A percentile compares a stretch with the other conserved stretches of the same genome.
Conservation (phyloP, 2,329 filamentous ascomycete genomes). For the Gaeumannomyces tritici region DNA sequence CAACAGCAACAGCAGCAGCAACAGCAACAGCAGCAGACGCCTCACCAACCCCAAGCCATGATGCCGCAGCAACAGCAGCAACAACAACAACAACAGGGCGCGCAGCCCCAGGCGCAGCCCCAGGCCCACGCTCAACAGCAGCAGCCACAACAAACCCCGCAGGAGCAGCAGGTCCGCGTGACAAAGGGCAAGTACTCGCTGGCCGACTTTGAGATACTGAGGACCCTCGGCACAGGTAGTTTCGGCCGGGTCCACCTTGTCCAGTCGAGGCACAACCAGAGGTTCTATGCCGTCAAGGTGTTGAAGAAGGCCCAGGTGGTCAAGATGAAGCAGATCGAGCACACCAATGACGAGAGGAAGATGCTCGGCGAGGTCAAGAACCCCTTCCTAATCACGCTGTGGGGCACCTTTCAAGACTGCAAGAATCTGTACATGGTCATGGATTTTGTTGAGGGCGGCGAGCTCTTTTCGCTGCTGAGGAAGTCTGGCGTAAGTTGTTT, state of each 20-base stretch:
- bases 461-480: constrained; percentile 87
- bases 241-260: constrained; percentile 95
- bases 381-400: constrained; percentile 93
- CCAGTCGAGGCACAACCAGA: constrained; percentile 95
- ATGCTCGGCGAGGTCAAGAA: constrained; percentile 98
- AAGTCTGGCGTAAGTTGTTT: constrained; percentile 71
- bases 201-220: constrained; percentile 77
- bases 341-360: constrained; percentile 93
- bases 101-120: constrained; percentile 11
- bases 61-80: constrained; percentile 3
- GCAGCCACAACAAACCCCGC: constrained; percentile 18
- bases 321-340: constrained; percentile 99
- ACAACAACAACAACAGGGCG: no score
- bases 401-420: constrained; percentile 95
- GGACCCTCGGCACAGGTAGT: constrained; percentile 91
- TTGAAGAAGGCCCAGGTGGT: constrained; percentile 97
- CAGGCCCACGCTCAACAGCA: constrained; percentile 18
- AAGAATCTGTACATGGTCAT: constrained; percentile 99
- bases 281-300: constrained; percentile 97
- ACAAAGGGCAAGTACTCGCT: constrained; percentile 98
- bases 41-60: constrained; percentile 12
- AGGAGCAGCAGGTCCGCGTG: constrained; percentile 41
- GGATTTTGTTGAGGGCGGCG: constrained; percentile 98
- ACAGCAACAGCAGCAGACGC: constrained; percentile 10
- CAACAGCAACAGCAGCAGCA: constrained; percentile 9